Base-by-base conservation (phyloP, 75 land plant genomes). In the Azolla pinnata region DNA sequence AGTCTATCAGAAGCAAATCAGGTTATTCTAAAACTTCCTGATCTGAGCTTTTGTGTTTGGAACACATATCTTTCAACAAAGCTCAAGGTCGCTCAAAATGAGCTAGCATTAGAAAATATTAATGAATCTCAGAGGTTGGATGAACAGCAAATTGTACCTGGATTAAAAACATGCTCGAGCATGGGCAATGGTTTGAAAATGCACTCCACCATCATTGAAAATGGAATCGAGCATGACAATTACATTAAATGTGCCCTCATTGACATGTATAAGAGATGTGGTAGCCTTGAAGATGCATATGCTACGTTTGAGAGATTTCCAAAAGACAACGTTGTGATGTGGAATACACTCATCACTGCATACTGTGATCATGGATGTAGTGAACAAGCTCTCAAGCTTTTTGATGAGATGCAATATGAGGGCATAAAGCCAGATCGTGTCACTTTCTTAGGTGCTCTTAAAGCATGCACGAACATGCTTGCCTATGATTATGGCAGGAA, bases 201-300 rank as follows among this genome's bases (percentile, higher is more conserved):
- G n/a, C n/a, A n/a, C n/a, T n/a, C n/a, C n/a, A n/a, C n/a, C n/a
- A 73, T 57, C 8, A 59, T 74, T 5, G 77, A 77, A 55, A 61
- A 18, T 57, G 82, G 79, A 18, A 58, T 73, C 14, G 61, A 49
- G 28, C 44, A 44, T 12, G 74, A 82, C 52, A 50, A 62, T 62
- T 73, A 58, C 62, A 70, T 82, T 5, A 78, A 72, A 16, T 67
- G 67, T 62, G 71, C 83, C 1, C 70, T 82, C 32, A 59, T 85
- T 5, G 82, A 80, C 16, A 68, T 85, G 79, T 82, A 82, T 61
- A 67, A 76, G 3, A 79, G 78, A 68, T 74, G 66, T 48, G 68
- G 75, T 29, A 40, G 47, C 9, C 29, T 69, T n/a, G 74, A 66
- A 4, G 60, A 70, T 29, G 74, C 79, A 10, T 38, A 38, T 3